Base-by-base conservation (phyloP, 2,329 filamentous ascomycete genomes). In the Knoxdaviesia proteae region DNA sequence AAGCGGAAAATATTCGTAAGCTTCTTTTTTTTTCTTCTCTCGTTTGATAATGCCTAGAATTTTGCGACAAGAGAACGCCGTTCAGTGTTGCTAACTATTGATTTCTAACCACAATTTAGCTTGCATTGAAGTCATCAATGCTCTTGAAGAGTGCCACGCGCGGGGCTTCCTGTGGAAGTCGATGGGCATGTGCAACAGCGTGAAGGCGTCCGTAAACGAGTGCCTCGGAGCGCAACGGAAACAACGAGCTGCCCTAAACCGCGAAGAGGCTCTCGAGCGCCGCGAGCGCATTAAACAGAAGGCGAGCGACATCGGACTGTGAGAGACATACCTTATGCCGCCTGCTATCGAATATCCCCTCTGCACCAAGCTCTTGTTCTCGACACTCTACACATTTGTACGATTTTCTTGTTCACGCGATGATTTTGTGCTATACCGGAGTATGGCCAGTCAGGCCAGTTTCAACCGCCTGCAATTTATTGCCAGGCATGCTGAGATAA, bases 81-180 rank as follows among this genome's bases (percentile, higher is more conserved):
- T 20, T 20, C 20, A 20, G 20, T 20, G 20, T 38, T 38, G 31
- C 10, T 10, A n/a, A 9, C 37, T 11, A 30, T 7, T 10, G 29
- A 20, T n/a, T 41, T 37, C 37, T 43, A 29, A 45, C 7, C 11
- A n/a, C 30, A 36, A 39, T 42, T 36, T 54, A 98, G 90, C 80
- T 54, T 98, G 90, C 71, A 84, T 88, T 60, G 86, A 93, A 51
- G 75, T 98, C 58, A 94, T 96, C 76, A 78, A 69, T 41, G 81
- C 83, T 40, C 83, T 98, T 51, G 90, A 96, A 55, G 84, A 94
- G 65, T 98, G 90, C 64, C 90, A 98, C 57, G 81, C 83, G 33
- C 73, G 72, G 46, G 90, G 90, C 43, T 98, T 98, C 62, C 62
- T 98, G 45, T 87, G 82, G 74, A 94, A 94, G 61, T 77, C 83